Base-by-base conservation (phyloP, 2,329 filamentous ascomycete species). In the Epichloe glyceriae region DNA sequence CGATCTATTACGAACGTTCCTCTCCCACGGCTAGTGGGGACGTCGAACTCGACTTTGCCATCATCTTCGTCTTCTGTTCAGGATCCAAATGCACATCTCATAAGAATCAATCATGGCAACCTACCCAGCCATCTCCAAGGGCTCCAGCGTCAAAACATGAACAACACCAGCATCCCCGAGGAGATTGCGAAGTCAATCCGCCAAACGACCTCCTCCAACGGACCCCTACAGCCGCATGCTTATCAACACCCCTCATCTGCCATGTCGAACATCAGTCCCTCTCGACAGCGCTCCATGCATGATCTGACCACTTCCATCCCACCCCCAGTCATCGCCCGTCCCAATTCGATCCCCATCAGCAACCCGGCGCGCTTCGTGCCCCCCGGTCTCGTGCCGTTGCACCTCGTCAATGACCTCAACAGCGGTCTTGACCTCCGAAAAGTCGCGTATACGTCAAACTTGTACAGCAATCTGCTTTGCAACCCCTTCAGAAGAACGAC, bases 251-350 rank as follows among this genome's bases (percentile, higher is more conserved):
- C 12, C 10, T 34, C 39, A 20, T 19, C 22, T 6, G 8, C 20
- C 15, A n/a, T 20, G 3, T 14, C 17, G 41, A 40, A 30, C 26
- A 30, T n/a, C 37, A 33, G 26, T 38, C 50, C 50, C 3, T 46
- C 37, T 37, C 46, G 47, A 8, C 47, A 52, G 17, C 46, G 46
- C 22, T 52, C 50, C 15, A 35, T 52, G 26, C 46, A 52, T 37
- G 50, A 52, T 22, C 43, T 52, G 11, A 22, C 40, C 17, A 26
- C 35, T 6, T n/a, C 42, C 14, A 19, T 33, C 8, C 19, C 20
- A 5, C 34, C 12, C 20, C 46, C 40, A 1, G 14, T 15, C 40
- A 49, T 52, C 14, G 14, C 19, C 38, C 50, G 50, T 30, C 50
- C 46, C 10, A 52, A 33, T 38, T 52, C 50, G n/a, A 52, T 37